A percentile compares a stretch with the other conserved stretches of the same genome.
phyloP scores from a whole-genome alignment of 2,329 filamentous ascomycete genomes.

The Simplicillium aogashimaense region DNA sequence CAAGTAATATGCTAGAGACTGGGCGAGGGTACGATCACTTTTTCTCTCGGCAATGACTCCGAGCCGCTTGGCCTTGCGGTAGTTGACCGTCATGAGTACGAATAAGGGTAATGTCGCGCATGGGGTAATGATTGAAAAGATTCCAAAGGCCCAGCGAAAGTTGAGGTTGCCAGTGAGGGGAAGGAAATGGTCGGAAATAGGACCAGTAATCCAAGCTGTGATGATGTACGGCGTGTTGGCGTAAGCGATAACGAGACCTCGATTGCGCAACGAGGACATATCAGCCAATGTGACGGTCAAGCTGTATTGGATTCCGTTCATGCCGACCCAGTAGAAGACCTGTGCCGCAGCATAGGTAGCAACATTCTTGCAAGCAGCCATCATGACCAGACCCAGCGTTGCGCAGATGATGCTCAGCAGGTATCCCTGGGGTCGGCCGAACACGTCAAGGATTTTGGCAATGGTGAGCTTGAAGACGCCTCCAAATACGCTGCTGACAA shows the following conservation, averaged over 20 bases:
- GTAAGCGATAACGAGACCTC: conserved; percentile 18
- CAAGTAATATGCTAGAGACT: conserved; percentile 29
- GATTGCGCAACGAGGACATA: conserved; percentile 25
- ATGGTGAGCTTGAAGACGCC: conserved; percentile 15
- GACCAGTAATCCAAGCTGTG: conserved; percentile 51
- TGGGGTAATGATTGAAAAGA: conserved; percentile 47
- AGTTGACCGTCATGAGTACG: conserved; percentile 8
- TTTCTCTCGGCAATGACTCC: not conserved
- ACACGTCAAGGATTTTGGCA: conserved; percentile 26
- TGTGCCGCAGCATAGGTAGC: conserved; percentile 20
- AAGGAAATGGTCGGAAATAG: conserved; percentile 41
- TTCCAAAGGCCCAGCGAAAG: conserved; percentile 55
- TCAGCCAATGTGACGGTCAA: conserved; percentile 55
- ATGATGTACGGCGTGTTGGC: conserved; percentile 25
- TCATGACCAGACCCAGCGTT: conserved; percentile 39
- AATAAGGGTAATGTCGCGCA: conserved; percentile 10
- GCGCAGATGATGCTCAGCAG: conserved; percentile 17
- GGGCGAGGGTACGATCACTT: conserved; percentile 24
- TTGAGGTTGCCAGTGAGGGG: conserved; percentile 30
- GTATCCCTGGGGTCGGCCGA: conserved; percentile 24
- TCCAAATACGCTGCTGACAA: conserved; percentile 27
- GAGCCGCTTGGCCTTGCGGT: conserved; percentile 4
- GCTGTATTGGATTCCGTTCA: conserved; percentile 43
- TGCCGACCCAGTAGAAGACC: conserved; percentile 51
- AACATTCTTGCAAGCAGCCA: conserved; percentile 40